These are phyloP conservation scores for Cerioporus squamosus DNA, from an alignment of 1,284 basidiomycete species.

Conservation along the genomic window DNA sequence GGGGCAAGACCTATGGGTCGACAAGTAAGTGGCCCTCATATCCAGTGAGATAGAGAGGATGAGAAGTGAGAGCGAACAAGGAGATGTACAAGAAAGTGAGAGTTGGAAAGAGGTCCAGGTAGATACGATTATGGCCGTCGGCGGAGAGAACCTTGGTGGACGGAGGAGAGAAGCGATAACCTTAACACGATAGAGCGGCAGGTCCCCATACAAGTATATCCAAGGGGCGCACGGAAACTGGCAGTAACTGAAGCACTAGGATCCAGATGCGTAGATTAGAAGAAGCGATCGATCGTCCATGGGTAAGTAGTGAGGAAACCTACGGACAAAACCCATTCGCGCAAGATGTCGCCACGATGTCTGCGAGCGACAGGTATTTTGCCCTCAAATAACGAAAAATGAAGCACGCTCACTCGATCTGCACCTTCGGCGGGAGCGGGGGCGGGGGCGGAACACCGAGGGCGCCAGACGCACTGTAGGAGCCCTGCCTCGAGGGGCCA, in stretches of 20 bases:
- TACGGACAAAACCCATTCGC: neutral
- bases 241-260: neutral
- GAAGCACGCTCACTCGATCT: conserved; percentile 1
- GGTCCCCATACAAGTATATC: neutral
- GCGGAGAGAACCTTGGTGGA: too few relatives aligned
- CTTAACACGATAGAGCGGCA: too few relatives aligned
- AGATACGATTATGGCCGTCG: too few relatives aligned
- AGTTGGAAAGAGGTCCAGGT: too few relatives aligned
- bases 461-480: conserved; percentile 21
- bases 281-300: neutral
- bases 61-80: neutral
- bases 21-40: too few relatives aligned
- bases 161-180: too few relatives aligned
- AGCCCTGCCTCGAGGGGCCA: neutral
- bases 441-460: conserved; percentile 33
- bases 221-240: neutral
- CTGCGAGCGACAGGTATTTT: too few relatives aligned
- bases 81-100: neutral
- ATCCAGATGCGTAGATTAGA: neutral
- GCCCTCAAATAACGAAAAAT: too few relatives aligned
- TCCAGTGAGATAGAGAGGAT: neutral
- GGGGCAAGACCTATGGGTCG: too few relatives aligned
- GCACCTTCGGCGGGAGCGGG: conserved; percentile 31
- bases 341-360: neutral
- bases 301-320: neutral